Evolutionary conservation across 768 basidiomycete genomes (phyloP).

Genomic region (Trametes sanguinea): DNA sequence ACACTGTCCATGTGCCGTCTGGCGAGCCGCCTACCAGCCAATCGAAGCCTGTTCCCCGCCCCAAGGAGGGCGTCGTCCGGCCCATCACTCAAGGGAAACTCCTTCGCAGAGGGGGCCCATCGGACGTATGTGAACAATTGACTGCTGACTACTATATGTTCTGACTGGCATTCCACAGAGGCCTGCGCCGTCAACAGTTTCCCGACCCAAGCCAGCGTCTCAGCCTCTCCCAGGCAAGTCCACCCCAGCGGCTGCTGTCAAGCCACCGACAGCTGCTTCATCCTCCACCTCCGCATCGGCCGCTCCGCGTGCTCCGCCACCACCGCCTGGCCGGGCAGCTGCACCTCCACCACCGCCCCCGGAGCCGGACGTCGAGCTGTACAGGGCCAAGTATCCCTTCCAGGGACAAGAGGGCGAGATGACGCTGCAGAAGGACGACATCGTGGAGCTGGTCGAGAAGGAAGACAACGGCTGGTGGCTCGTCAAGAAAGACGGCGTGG

Average conservation of each 20-base stretch:
- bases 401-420: slow-evolving; percentile 92
- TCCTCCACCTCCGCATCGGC: slow-evolving; percentile 40
- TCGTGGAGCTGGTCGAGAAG: slow-evolving; percentile 90
- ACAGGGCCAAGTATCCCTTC: slow-evolving; percentile 91
- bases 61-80: slow-evolving; percentile 83
- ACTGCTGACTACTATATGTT: too few relatives aligned
- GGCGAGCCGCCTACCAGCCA: slow-evolving; percentile 84
- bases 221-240: slow-evolving; percentile 66
- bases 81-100: slow-evolving; percentile 87
- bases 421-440: slow-evolving; percentile 84
- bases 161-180: slow-evolving; percentile 7
- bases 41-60: slow-evolving; percentile 82
- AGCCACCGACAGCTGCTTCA: slow-evolving; percentile 37
- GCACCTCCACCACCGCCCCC: slow-evolving; percentile 47
- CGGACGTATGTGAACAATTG: slow-evolving; percentile 34
- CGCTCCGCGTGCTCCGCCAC: slow-evolving; percentile 45
- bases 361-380: slow-evolving; percentile 70
- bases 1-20: slow-evolving; percentile 82
- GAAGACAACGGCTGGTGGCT: slow-evolving; percentile 99
- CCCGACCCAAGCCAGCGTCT: slow-evolving; percentile 54
- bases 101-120: slow-evolving; percentile 74
- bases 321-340: slow-evolving; percentile 39
- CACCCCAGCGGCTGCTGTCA: slow-evolving; percentile 38
- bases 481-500: slow-evolving; percentile 75
- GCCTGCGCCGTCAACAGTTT: slow-evolving; percentile 46